Evolutionary conservation across 768 basidiomycete species (phyloP).

Genomic region (Boletus rex-veris): DNA sequence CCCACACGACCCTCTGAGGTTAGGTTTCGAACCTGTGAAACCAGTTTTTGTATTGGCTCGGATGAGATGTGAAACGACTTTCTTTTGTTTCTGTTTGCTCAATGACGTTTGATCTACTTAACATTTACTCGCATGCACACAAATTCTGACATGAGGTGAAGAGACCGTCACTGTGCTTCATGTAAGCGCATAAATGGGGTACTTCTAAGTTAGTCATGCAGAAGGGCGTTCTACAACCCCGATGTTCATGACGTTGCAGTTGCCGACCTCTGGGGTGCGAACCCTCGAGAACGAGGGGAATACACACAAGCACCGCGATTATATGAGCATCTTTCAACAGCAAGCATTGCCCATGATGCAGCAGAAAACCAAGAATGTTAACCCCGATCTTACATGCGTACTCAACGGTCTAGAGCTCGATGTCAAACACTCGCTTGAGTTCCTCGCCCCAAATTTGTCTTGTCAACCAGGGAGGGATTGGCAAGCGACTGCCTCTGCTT

Average conservation of each 20-base stretch:
- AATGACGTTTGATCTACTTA: constrained; percentile 1
- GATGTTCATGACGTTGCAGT: constrained; percentile 14
- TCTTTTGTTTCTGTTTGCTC: constrained; percentile 2
- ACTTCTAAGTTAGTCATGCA: constrained; percentile 7
- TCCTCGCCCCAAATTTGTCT: constrained; percentile 25
- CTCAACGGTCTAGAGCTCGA: constrained; percentile 24
- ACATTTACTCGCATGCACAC: background rate
- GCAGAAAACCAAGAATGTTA: constrained; percentile 1
- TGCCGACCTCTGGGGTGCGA: constrained; percentile 4
- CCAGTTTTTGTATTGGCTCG: background rate
- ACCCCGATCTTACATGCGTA: constrained; percentile 16
- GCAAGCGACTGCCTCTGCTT: constrained; percentile 14
- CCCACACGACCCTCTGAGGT: background rate
- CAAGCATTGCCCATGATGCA: constrained; percentile 1
- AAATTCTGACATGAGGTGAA: constrained; percentile 11
- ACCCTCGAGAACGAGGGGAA: constrained; percentile 18
- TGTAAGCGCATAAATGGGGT: constrained; percentile 12
- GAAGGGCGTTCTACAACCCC: constrained; percentile 13
- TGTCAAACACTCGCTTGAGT: constrained; percentile 27
- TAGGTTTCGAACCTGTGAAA: constrained; percentile 13
- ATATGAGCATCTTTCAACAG: background rate
- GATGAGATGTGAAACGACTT: constrained; percentile 9
- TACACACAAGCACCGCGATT: constrained; percentile 7
- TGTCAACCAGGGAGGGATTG: constrained; percentile 18
- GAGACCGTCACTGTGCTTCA: constrained; percentile 1